Percentiles rank a stretch among this genome's conserved stretches.
Evolutionary conservation across 306 rosid species (phyloP).

Genomic region (Canavalia gladiata): DNA sequence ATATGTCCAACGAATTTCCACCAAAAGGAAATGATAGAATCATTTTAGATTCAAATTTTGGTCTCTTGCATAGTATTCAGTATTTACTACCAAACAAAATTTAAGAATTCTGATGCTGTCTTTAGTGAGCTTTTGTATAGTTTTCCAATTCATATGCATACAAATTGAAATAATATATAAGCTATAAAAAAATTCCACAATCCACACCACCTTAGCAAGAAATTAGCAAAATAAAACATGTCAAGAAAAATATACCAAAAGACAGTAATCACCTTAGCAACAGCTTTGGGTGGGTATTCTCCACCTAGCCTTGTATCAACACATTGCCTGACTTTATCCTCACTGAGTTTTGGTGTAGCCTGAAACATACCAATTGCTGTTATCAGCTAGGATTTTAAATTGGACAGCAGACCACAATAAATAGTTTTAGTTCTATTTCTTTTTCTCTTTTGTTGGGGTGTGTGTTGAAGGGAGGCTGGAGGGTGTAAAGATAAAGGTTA

Average conservation of each 20-base stretch:
- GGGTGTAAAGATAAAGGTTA: conserved; percentile 35
- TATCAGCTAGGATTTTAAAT: conserved; percentile 51
- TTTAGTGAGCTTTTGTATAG: conserved; percentile 18
- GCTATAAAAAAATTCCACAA: conserved; percentile 22
- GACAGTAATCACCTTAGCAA: conserved; percentile 73
- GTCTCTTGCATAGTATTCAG: conserved; percentile 29
- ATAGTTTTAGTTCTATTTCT: neutral
- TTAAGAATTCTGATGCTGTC: conserved; percentile 11
- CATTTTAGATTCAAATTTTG: conserved; percentile 5
- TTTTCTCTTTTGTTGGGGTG: neutral
- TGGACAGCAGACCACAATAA: conserved; percentile 26
- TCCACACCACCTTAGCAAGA: conserved; percentile 30
- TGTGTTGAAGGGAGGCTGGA: neutral
- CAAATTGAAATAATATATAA: conserved; percentile 34
- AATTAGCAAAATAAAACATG: neutral
- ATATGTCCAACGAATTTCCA: conserved; percentile 21
- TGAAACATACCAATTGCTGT: conserved; percentile 51
- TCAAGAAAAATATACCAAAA: conserved; percentile 2
- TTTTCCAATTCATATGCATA: conserved; percentile 38
- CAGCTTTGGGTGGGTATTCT: conserved; percentile 95
- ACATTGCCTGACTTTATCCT: conserved; percentile 92
- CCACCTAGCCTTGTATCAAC: conserved; percentile 86
- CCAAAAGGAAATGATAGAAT: conserved; percentile 8
- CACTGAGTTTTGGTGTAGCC: conserved; percentile 98
- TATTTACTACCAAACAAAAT: conserved; percentile 25